Evolutionary conservation across 129 eudicot genomes (phyloP), one percentile per base, ranked within the genome.

Genomic region (Rutidosis leptorrhynchoides): DNA sequence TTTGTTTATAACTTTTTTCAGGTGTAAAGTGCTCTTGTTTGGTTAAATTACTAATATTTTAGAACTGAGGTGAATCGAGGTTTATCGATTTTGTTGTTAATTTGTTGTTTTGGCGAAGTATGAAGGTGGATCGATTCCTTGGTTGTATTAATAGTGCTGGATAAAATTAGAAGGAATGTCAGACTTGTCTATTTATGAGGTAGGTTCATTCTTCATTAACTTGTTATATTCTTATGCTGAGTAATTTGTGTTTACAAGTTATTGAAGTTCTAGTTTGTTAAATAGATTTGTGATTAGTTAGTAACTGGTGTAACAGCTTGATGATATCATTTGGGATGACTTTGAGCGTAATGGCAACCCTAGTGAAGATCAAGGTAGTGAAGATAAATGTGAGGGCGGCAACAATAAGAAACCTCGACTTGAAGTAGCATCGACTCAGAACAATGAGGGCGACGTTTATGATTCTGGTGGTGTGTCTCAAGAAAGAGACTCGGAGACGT

Each of bases 281-380:
- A 17, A 23, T n/a, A 49, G 55, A 20, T 23, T 16, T 17, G 23
- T 49, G 55, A 19, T 51, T 49, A 51, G 56, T 24, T 51, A 51
- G 25, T 19, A 51, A 51, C 64, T 80, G 58, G 42, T 81, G 68
- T 76, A 68, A 67, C 92, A 92, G 98, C 79, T 92, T 73, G 98
- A 85, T 79, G 95, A 88, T 82, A 78, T 76, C 37, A 68, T 71
- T 68, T 89, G 96, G 99, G 96, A 85, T 76, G 89, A 86, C 12
- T 70, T 84, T 70, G 82, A 79, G 62, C 84, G 62, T 27, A 75
- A 69, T 67, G 92, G 79, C 67, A 82, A 78, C 53, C 74, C 84
- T 46, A 25, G 68, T 57, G 67, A 58, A 6, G 60, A 69, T 55
- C 70, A 67, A 8, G 65, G 64, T 55, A 60, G 52, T 78, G 83